These are phyloP conservation scores for Diaporthe destruens DNA, from an alignment of 2,329 filamentous ascomycete species.

Conservation along the genomic window DNA sequence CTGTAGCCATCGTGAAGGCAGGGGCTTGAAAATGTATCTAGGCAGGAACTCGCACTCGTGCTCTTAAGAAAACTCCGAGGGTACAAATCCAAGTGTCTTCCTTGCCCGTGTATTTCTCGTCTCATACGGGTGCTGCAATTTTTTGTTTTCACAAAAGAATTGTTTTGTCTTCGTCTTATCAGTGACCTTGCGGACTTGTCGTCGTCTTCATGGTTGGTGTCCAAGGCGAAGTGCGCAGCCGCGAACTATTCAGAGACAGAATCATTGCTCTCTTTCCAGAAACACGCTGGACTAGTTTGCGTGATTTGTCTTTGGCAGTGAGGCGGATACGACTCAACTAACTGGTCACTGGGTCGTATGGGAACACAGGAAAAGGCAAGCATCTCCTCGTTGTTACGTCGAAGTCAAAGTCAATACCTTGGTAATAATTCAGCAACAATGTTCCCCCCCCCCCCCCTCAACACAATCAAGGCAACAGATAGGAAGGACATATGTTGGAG, in stretches of 20 bases:
- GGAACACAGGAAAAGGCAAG: not conserved
- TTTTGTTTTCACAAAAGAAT: not conserved
- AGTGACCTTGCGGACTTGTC: no score
- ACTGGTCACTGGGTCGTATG: no score
- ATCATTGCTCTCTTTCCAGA: not conserved
- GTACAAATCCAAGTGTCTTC: not conserved
- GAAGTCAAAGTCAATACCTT: not conserved
- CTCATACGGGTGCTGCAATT: not conserved
- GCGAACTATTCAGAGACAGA: not conserved
- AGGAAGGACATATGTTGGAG: not conserved
- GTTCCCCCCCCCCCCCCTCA: no score
- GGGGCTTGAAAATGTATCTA: not conserved
- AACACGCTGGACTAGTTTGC: not conserved
- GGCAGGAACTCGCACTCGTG: not conserved
- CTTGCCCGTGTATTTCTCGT: not conserved
- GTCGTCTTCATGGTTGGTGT: no score
- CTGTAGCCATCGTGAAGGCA: not conserved
- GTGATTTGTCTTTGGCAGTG: not conserved
- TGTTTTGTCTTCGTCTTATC: not conserved
- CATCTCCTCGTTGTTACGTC: no score
- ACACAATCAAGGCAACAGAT: not conserved
- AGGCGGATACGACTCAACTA: not conserved
- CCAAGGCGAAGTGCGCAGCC: not conserved
- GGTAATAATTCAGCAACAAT: not conserved
- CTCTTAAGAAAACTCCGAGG: not conserved